Evolutionary conservation across 2,329 filamentous ascomycete genomes (phyloP).

Genomic region (Trichothecium sympodiale): DNA sequence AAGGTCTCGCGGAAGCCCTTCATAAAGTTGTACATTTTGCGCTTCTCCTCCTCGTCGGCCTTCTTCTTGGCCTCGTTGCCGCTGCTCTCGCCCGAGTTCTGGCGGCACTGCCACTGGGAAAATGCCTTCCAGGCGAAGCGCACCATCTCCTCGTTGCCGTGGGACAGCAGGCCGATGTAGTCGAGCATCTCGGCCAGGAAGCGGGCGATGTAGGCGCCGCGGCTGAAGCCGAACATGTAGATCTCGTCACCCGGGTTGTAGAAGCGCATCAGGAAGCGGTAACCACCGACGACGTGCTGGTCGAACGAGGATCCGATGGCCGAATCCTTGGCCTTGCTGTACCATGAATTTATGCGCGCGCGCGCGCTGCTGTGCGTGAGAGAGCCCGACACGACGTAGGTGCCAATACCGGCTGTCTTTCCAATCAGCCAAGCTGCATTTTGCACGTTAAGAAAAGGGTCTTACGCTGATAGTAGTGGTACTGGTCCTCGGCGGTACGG

Average conservation of each 20-base stretch:
- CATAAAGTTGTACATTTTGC: conserved; percentile 63
- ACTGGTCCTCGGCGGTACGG: conserved; percentile 49
- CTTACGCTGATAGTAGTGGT: conserved; percentile 53
- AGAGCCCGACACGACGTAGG: conserved; percentile 53
- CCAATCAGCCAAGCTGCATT: neutral
- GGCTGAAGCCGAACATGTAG: conserved; percentile 64
- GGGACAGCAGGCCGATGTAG: conserved; percentile 65
- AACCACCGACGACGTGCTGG: conserved; percentile 73
- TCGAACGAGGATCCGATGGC: conserved; percentile 73
- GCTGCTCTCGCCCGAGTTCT: conserved; percentile 29
- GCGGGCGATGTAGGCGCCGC: conserved; percentile 62
- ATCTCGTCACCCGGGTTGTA: conserved; percentile 55
- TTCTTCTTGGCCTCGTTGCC: conserved; percentile 24
- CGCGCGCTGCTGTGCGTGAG: conserved; percentile 45
- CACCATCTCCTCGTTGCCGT: conserved; percentile 79
- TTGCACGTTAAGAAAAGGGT: neutral
- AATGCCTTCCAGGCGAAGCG: conserved; percentile 78
- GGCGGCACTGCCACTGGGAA: conserved; percentile 57
- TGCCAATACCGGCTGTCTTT: conserved; percentile 55
- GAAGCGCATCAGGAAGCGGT: conserved; percentile 68
- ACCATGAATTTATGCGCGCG: conserved; percentile 54
- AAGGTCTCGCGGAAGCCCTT: conserved; percentile 74
- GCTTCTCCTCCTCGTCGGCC: conserved; percentile 24
- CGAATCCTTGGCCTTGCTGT: conserved; percentile 64
- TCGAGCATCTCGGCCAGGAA: conserved; percentile 79